Percentiles rank a stretch among this genome's conserved stretches.
Conservation (phyloP, 2,329 filamentous ascomycete species). For the Atkinsonella texensis region DNA sequence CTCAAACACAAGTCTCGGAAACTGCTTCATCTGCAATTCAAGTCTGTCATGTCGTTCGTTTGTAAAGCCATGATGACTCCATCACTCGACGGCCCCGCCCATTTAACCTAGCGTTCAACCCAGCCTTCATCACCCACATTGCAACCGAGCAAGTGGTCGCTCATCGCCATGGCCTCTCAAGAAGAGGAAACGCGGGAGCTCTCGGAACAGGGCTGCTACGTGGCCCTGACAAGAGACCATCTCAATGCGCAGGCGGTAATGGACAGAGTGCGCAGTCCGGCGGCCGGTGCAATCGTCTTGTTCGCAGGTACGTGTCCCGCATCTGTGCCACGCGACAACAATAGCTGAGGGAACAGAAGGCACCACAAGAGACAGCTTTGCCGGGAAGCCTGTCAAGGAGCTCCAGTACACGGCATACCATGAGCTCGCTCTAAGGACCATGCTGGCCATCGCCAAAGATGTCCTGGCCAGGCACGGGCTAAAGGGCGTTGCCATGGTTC, state of each 20-base stretch:
- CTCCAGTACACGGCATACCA: slow-evolving; percentile 67
- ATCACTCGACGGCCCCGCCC: neutral
- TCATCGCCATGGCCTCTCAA: slow-evolving; percentile 6
- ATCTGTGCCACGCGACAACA: slow-evolving; percentile 5
- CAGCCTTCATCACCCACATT: neutral
- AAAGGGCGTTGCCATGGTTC: slow-evolving; percentile 64
- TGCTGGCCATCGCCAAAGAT: slow-evolving; percentile 49
- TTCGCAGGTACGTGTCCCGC: slow-evolving; percentile 48
- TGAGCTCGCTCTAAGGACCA: slow-evolving; percentile 55
- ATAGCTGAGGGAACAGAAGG: slow-evolving; percentile 30
- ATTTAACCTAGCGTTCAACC: neutral
- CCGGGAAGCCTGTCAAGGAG: slow-evolving; percentile 56
- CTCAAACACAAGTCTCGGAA: too few relatives aligned
- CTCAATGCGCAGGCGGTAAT: slow-evolving; percentile 49
- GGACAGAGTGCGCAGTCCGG: slow-evolving; percentile 56
- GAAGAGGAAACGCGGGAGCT: slow-evolving; percentile 25
- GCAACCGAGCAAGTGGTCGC: neutral
- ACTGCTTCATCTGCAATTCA: too few relatives aligned
- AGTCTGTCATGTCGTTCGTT: neutral
- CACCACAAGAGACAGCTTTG: slow-evolving; percentile 67
- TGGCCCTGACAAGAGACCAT: slow-evolving; percentile 52
- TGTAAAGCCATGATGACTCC: neutral
- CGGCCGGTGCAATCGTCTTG: slow-evolving; percentile 64
- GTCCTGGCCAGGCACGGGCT: slow-evolving; percentile 51
- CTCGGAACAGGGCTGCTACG: slow-evolving; percentile 43